phyloP scores from a whole-genome alignment of 192 early-diverging fungal species.

The Entomortierella parvispora region DNA sequence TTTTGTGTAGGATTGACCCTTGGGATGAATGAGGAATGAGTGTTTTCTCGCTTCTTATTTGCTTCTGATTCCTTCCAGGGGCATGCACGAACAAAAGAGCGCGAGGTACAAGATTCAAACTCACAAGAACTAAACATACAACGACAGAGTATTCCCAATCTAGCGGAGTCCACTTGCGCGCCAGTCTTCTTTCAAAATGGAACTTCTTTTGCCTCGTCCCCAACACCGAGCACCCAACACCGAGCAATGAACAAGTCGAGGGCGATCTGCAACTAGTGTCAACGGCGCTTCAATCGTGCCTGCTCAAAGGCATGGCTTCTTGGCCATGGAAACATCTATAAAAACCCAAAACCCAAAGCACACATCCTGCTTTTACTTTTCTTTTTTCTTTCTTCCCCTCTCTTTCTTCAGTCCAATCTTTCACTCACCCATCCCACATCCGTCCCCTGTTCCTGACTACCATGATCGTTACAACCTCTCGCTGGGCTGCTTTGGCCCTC shows the following conservation, averaged over 20 bases:
- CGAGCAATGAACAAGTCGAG: background rate
- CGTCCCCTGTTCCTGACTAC: too few relatives aligned
- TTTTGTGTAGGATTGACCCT: too few relatives aligned
- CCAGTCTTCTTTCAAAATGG: too few relatives aligned
- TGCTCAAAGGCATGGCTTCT: too few relatives aligned
- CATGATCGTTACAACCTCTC: conserved; percentile 1
- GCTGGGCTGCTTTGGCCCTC: background rate
- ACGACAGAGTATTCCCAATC: conserved; percentile 7
- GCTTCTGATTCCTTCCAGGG: background rate
- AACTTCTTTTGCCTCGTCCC: too few relatives aligned
- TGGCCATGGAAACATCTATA: background rate
- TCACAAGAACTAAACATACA: conserved; percentile 3
- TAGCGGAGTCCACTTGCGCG: background rate
- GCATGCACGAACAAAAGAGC: conserved; percentile 1
- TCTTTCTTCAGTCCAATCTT: background rate
- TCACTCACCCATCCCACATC: background rate
- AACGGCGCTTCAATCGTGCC: background rate
- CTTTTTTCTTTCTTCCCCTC: background rate
- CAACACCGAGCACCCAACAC: conserved; percentile 4
- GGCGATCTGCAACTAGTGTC: background rate
- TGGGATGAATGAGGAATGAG: too few relatives aligned
- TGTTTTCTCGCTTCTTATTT: too few relatives aligned
- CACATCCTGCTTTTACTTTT: too few relatives aligned
- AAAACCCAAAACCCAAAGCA: conserved; percentile 2
- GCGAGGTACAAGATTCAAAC: conserved; percentile 12